Conservation (phyloP, 441 rosid genomes). For the Gossypium armourianum region DNA sequence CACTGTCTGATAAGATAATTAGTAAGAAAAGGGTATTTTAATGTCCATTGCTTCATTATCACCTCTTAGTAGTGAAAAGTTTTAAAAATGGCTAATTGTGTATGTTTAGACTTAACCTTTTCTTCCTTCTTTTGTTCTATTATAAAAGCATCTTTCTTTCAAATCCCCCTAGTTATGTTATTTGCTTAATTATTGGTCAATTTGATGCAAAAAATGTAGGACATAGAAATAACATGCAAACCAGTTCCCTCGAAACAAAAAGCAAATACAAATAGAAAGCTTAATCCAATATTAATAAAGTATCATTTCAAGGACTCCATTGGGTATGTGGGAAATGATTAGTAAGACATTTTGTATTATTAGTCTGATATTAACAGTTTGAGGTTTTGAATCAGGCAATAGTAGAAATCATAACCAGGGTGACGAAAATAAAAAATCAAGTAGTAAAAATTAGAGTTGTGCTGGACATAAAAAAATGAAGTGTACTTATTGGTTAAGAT, state of each 20-base stretch:
- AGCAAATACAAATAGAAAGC: background rate
- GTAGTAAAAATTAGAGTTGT: too few species aligned
- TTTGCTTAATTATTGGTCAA: background rate
- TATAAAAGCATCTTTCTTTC: background rate
- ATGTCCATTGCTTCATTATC: background rate
- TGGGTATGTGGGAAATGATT: background rate
- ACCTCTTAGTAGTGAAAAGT: background rate
- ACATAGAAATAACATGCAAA: background rate
- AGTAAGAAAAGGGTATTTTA: background rate
- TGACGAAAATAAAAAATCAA: too few species aligned
- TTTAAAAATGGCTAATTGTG: background rate
- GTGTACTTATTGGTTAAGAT: too few species aligned
- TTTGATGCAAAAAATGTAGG: too few species aligned
- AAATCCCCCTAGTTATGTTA: background rate
- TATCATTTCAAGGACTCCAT: background rate
- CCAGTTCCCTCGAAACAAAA: background rate
- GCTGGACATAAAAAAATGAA: too few species aligned
- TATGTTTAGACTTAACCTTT: background rate
- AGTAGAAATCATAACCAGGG: too few species aligned
- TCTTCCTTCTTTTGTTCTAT: background rate
- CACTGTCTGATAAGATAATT: background rate
- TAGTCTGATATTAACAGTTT: too few species aligned
- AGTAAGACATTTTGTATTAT: background rate
- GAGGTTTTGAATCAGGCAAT: too few species aligned
- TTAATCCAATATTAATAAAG: background rate